These are phyloP conservation scores for Heliamphora pulchella DNA, from an alignment of 179 eudicot species.

Conservation along the genomic window DNA sequence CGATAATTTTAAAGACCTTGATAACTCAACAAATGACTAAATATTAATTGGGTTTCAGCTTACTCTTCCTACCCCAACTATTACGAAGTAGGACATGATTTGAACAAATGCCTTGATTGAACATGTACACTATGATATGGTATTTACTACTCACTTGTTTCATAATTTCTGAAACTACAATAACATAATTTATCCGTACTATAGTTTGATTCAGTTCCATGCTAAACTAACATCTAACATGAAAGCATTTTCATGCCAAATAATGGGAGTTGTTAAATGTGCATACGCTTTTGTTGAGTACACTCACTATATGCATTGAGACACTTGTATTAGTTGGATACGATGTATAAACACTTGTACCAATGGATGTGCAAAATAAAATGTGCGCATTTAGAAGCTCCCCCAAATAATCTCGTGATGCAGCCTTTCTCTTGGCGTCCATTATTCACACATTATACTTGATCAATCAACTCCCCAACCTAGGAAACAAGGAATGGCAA, in stretches of 20 bases:
- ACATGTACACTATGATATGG: not conserved
- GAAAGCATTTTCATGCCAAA: not conserved
- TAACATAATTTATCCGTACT: not conserved
- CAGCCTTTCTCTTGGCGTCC: not conserved
- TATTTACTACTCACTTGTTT: no score
- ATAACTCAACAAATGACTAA: not conserved
- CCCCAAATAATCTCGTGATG: not conserved
- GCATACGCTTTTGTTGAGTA: no score
- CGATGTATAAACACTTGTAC: no score
- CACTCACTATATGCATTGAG: no score
- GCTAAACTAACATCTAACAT: not conserved
- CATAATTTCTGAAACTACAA: no score
- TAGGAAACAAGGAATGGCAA: not conserved
- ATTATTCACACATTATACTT: no score
- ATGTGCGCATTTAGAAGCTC: no score
- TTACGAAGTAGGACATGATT: not conserved
- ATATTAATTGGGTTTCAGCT: not conserved
- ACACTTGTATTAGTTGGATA: no score
- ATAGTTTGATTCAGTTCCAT: not conserved
- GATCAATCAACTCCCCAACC: not conserved
- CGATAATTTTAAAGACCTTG: not conserved
- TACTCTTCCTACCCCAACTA: not conserved
- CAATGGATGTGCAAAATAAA: no score
- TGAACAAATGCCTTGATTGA: not conserved
- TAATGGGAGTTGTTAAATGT: not conserved